Evolutionary conservation across 2,329 filamentous ascomycete genomes (phyloP), one percentile per base, ranked within the genome.

Genomic region (Penicillium freii): DNA sequence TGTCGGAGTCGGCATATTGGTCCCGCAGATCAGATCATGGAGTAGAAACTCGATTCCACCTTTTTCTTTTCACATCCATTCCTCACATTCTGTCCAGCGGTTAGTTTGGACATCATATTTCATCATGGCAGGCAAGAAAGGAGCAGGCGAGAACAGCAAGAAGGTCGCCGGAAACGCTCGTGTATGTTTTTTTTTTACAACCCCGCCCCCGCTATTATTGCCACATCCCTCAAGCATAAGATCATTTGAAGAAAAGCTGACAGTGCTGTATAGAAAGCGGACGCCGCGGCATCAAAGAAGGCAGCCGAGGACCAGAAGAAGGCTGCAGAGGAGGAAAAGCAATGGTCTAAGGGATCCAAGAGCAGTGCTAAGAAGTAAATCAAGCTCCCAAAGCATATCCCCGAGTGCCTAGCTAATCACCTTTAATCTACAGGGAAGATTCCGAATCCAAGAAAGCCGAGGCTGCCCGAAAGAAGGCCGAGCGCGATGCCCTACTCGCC

Each of bases 271-370:
- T 85, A 91, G 78, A 97, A 99, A 82, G 92, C 92, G 62, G 92
- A 97, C 48, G 87, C 86, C 3, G 93, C 92, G 1, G 89, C 90
- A 9, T 78, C 83, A 56, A 97, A 97, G 78, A 82, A 87, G 58
- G 90, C 91, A 0, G 86, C 76, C 3, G 87, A 87, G 58, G 84
- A 91, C 39, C 78, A 83, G 38, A 87, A 87, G 76, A 83, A 81
- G 53, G 85, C 85, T 5, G 84, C 80, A 3, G 85, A 75, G 29
- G 93, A 97, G 69, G 84, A 87, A 5, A 81, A 84, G 54, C 82
- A 96, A 67, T 99, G 94, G 94, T 69, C 82, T 11, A 91, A 94
- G 77, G 94, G 94, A 40, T 75, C 91, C 53, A 99, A 97, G 80
- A 88, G 83, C 66, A 90, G 80, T 68, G 80, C 87, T 42, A 99